Base-by-base conservation (phyloP, 225 moss, liverwort and hornwort species). In the Bryum argenteum region DNA sequence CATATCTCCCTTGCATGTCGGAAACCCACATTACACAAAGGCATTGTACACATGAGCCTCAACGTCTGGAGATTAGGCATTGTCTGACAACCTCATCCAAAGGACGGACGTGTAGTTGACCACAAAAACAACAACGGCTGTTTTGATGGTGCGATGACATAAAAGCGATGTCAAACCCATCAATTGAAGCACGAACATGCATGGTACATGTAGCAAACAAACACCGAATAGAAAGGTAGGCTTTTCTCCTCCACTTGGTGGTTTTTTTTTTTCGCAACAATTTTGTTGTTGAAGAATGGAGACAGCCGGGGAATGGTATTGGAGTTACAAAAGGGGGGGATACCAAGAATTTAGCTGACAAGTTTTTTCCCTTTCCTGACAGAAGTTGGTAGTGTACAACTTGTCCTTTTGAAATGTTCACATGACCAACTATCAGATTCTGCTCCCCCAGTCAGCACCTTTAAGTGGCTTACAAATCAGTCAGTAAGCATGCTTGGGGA, bases 341-440 rank as follows among this genome's bases (percentile, higher is more conserved):
- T 61, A 62, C 47, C 76, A 58, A 63, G 77, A 81, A 77, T 69
- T 81, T 52, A 73, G 73, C 81, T 81, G 81, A 77, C 81, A 77
- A n/a, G 5, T 33, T 33, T 33, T 33, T 47, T 14, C 1, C 23
- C 82, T 72, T 14, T 2, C 23, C 82, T 72, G 75, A 54, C 82
- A 68, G 63, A 38, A 55, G 79, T 73, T 77, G 80, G 77, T 74
- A 18, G 65, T 58, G 77, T 78, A 74, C 74, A 71, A 58, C 74
- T 9, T 69, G 76, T 79, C 69, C 69, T 60, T 64, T 22, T 4
- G 5, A 68, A 54, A 65, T 76, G 61, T 50, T 58, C 79, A 83
- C 79, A 76, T 79, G 76, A 76, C 63, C 72, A 69, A 6, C 77
- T 71, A 55, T 55, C 44, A 26, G 24, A 57, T 57, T 44, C 26